phyloP scores from a whole-genome alignment of 2,329 filamentous ascomycete genomes.

The Pyrenophora seminiperda region DNA sequence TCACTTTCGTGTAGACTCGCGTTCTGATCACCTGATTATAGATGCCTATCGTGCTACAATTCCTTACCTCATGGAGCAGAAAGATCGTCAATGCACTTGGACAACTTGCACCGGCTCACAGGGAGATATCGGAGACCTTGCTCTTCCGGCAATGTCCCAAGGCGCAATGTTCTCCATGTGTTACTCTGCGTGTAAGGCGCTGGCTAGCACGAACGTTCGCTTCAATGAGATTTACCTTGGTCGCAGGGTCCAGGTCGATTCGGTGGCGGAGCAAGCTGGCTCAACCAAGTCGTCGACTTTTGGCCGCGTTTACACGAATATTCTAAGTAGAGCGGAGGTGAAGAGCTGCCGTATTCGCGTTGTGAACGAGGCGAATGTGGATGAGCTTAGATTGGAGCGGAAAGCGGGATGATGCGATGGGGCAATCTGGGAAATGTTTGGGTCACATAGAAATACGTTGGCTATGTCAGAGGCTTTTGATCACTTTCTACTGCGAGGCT shows the following conservation, averaged over 20 bases:
- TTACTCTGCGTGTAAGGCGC: conserved; percentile 37
- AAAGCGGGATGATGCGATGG: not conserved
- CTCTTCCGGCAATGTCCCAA: conserved; percentile 29
- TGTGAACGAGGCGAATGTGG: conserved; percentile 4
- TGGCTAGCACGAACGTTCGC: conserved; percentile 43
- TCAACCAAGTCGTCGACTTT: conserved; percentile 7
- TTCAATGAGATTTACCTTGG: conserved; percentile 51
- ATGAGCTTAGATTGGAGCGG: not conserved
- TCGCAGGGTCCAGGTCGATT: conserved; percentile 11
- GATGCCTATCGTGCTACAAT: conserved; percentile 14
- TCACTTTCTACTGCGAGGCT: not conserved
- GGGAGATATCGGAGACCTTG: conserved; percentile 4
- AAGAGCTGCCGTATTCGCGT: conserved; percentile 6
- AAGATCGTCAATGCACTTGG: conserved; percentile 7
- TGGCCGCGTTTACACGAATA: conserved; percentile 6
- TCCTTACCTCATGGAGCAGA: conserved; percentile 13
- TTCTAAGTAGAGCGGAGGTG: conserved; percentile 1
- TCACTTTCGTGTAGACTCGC: not conserved
- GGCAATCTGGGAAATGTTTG: not conserved
- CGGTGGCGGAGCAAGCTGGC: conserved; percentile 6
- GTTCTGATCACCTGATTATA: not conserved
- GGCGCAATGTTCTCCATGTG: conserved; percentile 48
- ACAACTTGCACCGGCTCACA: conserved; percentile 13
- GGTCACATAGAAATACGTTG: not conserved
- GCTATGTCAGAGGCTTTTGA: not conserved